Percentiles rank a stretch among this genome's conserved stretches.
Conservation (phyloP, 2,329 filamentous ascomycete genomes). For the Alternaria solani region DNA sequence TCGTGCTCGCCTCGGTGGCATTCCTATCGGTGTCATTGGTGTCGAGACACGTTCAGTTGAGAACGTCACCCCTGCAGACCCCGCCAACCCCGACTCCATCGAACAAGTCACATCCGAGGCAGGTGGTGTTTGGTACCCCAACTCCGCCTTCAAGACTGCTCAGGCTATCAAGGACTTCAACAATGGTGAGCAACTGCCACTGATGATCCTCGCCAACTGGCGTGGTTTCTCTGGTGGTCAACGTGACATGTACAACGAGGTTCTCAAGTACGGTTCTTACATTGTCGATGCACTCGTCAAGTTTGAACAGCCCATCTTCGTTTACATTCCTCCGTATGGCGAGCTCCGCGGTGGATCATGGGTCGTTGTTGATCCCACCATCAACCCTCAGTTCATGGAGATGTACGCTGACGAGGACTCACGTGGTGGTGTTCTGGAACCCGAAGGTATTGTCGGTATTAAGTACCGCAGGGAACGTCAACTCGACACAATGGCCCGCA, state of each 20-base stretch:
- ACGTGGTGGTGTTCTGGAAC: constrained; percentile 95
- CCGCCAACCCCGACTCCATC: constrained; percentile 97
- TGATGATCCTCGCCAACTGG: constrained; percentile 99
- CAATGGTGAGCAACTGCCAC: constrained; percentile 93
- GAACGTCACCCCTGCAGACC: constrained; percentile 95
- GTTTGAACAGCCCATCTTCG: constrained; percentile 97
- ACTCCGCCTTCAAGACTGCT: constrained; percentile 99
- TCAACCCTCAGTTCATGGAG: constrained; percentile 96
- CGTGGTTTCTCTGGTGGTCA: constrained; percentile 99
- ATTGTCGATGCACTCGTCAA: constrained; percentile 98
- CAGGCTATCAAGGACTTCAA: constrained; percentile 99
- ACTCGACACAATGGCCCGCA: constrained; percentile 94
- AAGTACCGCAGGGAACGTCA: constrained; percentile 98
- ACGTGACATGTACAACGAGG: constrained; percentile 99
- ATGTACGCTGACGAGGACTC: constrained; percentile 98
- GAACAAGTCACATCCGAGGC: constrained; percentile 95
- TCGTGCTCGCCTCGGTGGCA: constrained; percentile 93
- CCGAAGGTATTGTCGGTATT: constrained; percentile 97
- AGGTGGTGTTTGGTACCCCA: constrained; percentile 99
- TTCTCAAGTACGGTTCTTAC: constrained; percentile 98
- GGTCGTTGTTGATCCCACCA: constrained; percentile 98
- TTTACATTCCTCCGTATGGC: constrained; percentile 96
- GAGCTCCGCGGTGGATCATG: constrained; percentile 98
- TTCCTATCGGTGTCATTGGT: constrained; percentile 97
- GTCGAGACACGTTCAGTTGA: constrained; percentile 96